These are phyloP conservation scores for Cudoniella acicularis DNA, from an alignment of 495 filamentous ascomycete genomes.

Conservation along the genomic window DNA sequence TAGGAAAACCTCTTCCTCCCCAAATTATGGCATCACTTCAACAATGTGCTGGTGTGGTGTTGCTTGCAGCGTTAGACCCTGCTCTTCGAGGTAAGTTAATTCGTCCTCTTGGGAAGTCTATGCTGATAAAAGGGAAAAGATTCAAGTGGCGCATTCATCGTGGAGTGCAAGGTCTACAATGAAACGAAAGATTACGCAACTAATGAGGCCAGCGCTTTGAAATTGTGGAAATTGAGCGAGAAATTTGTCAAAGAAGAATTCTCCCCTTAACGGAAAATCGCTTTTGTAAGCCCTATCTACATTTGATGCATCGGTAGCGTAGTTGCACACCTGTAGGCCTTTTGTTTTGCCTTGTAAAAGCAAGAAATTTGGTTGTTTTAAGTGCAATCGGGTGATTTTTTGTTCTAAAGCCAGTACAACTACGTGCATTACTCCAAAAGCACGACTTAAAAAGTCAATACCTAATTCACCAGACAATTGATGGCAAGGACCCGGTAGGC, in stretches of 20 bases:
- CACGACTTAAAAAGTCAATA: too few species aligned
- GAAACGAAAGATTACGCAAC: neutral
- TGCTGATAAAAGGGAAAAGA: neutral
- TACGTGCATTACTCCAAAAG: too few species aligned
- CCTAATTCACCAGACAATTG: too few species aligned
- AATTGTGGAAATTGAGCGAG: conserved; percentile 3
- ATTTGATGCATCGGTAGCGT: too few species aligned
- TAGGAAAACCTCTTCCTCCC: neutral
- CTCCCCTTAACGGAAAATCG: neutral
- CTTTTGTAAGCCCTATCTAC: too few species aligned
- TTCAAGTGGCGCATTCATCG: neutral
- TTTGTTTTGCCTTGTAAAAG: too few species aligned
- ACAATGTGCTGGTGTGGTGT: neutral
- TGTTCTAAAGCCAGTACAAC: too few species aligned
- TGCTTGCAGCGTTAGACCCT: conserved; percentile 15
- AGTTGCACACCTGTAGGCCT: too few species aligned
- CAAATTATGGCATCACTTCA: neutral
- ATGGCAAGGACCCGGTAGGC: too few species aligned
- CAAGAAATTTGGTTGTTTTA: too few species aligned
- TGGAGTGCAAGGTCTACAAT: neutral
- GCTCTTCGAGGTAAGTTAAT: neutral
- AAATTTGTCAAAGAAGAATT: neutral
- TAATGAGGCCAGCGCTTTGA: neutral
- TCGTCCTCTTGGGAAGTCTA: neutral
- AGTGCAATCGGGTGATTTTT: too few species aligned